Evolutionary conservation across 106 monocot species (phyloP), one percentile per base, ranked within the genome.

Genomic region (Dendrobium chrysotoxum): DNA sequence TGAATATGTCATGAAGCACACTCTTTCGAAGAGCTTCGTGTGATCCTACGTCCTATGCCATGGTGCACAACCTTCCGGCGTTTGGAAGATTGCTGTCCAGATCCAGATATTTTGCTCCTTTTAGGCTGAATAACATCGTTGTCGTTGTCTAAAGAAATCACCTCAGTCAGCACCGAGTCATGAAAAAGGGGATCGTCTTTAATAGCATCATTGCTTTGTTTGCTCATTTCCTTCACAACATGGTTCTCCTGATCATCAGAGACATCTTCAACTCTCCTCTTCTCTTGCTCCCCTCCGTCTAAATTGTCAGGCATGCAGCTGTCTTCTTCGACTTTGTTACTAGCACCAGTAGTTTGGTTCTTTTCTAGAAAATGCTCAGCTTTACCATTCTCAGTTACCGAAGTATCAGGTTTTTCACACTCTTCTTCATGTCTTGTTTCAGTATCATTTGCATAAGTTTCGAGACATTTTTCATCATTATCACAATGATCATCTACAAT

Each of bases 21-120:
- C 70, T 70, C 70, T 70, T 70, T 70, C 3, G 70, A 70, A 70
- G 70, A 70, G 70, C 70, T 70, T 70, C 70, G 28, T 0, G 70
- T 70, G 70, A 70, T 30, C 70, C 70, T 30, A 31, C 70, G 70
- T 4, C 6, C 12, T 2, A 70, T 31, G 31, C 31, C 70, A 13
- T 30, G 35, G 21, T 35, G 70, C 70, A 35, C 12, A 35, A 31
- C 31, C 70, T 70, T 70, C 28, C 35, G 31, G 28, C 70, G 70
- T 31, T 70, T 70, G 18, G 15, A 70, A 15, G 18, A 30, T 15
- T 28, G 31, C 15, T 28, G 31, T 70, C 1, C 70, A 16, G 70
- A 70, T n/a, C 4, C 31, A 28, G 70, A 30, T 7, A 31, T 70
- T 70, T 15, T 35, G 18, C 15, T 28, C 70, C 70, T 70, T 35